A percentile compares a stretch with the other conserved stretches of the same genome.
Conservation (phyloP, 176 grass and related monocot species). For the Rhynchospora pubera region DNA sequence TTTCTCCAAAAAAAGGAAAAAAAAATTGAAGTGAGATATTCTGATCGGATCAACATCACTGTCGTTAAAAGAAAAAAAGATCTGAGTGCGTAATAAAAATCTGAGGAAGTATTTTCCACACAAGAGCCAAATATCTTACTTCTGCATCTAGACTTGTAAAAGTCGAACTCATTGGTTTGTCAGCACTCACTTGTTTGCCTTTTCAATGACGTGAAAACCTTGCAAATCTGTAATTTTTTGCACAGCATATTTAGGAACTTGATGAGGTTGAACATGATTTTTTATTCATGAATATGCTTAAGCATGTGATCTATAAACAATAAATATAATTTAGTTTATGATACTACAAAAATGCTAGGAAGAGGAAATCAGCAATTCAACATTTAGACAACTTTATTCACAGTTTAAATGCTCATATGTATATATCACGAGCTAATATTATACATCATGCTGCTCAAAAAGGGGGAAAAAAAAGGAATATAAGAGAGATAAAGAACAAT, state of each 20-base stretch:
- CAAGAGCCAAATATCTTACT: background rate
- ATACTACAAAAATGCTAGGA: background rate
- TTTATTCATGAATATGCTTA: background rate
- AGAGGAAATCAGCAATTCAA: background rate
- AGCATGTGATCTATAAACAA: background rate
- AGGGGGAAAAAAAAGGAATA: background rate
- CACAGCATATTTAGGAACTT: too few relatives aligned
- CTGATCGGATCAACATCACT: background rate
- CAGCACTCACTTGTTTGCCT: background rate
- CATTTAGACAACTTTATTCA: background rate
- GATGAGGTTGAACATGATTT: too few relatives aligned
- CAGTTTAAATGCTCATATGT: background rate
- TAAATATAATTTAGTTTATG: background rate
- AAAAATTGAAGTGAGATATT: background rate
- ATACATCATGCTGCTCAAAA: background rate
- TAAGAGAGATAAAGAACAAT: background rate
- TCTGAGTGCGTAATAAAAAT: background rate
- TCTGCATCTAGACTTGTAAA: background rate
- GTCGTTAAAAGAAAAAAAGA: background rate
- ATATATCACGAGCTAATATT: background rate
- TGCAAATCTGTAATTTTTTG: background rate
- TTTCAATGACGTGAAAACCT: background rate
- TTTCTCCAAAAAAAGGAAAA: background rate
- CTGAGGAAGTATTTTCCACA: background rate
- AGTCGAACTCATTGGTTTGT: background rate